A percentile compares a stretch with the other conserved stretches of the same genome.
phyloP scores from a whole-genome alignment of 306 rosid species.

The Vicia villosa region DNA sequence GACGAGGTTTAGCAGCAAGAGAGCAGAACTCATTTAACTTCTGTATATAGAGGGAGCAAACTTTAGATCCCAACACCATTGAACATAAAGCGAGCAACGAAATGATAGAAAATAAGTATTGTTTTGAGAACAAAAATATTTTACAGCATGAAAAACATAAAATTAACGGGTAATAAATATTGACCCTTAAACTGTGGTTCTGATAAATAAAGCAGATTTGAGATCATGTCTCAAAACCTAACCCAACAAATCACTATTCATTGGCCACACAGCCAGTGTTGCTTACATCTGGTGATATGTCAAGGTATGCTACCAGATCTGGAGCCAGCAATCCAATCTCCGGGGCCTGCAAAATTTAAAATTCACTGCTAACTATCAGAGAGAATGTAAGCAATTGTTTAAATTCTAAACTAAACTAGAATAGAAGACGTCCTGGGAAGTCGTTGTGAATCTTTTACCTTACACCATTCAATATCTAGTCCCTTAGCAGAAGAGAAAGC shows the following conservation, averaged over 20 bases:
- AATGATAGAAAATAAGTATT: background rate
- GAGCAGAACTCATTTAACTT: background rate
- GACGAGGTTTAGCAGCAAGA: constrained; percentile 2
- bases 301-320: constrained; percentile 76
- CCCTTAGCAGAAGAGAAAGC: constrained; percentile 96
- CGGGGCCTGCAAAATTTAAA: constrained; percentile 67
- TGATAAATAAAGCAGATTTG: constrained; percentile 17
- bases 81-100: constrained; percentile 12
- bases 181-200: background rate
- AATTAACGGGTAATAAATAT: background rate
- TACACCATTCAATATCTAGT: constrained; percentile 85
- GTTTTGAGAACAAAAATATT: background rate
- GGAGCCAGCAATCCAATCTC: constrained; percentile 87
- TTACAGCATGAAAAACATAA: constrained; percentile 20
- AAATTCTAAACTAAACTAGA: constrained; percentile 14
- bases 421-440: background rate
- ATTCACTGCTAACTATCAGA: constrained; percentile 11
- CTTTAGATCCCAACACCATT: background rate
- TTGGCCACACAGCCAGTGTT: constrained; percentile 5
- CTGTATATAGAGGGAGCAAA: background rate
- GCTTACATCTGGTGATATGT: constrained; percentile 85
- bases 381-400: constrained; percentile 4
- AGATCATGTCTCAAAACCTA: background rate
- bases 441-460: constrained; percentile 51
- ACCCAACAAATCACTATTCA: constrained; percentile 17